Conservation (phyloP, 345 rosid species). For the Bruguiera parviflora region DNA sequence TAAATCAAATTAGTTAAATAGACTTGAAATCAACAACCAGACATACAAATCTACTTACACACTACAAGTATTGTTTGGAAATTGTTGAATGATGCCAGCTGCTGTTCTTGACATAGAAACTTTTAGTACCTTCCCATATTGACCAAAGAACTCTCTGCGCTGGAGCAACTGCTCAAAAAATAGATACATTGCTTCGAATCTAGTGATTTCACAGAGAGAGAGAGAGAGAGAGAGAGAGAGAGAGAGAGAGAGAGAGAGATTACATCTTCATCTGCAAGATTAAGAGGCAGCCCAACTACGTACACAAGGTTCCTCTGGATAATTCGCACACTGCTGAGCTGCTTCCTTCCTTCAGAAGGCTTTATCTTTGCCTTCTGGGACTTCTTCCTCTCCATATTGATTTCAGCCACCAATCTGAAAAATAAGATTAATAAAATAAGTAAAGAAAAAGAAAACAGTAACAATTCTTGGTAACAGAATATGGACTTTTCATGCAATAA, state of each 20-base stretch:
- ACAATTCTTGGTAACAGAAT: background rate
- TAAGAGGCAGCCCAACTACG: constrained; percentile 84
- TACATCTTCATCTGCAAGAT: constrained; percentile 91
- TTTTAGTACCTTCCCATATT: constrained; percentile 85
- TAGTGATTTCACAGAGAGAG: background rate
- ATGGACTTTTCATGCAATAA: constrained; percentile 1
- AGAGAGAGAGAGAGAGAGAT: constrained; percentile 7
- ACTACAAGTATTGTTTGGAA: constrained; percentile 87
- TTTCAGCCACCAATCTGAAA: constrained; percentile 64
- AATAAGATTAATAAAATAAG: background rate
- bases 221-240: background rate
- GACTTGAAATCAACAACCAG: background rate
- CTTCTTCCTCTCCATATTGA: constrained; percentile 63
- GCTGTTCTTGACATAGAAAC: constrained; percentile 97
- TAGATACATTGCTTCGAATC: background rate
- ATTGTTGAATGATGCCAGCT: constrained; percentile 75
- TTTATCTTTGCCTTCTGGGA: constrained; percentile 63
- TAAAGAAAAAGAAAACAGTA: background rate
- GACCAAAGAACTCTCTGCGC: constrained; percentile 73
- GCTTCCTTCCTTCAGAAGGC: constrained; percentile 69
- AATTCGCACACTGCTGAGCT: constrained; percentile 74
- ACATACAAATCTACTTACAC: constrained; percentile 48
- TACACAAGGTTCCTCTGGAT: constrained; percentile 86
- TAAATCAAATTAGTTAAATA: background rate
- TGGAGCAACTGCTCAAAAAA: constrained; percentile 64